Conservation (phyloP, 768 basidiomycete species). For the Butyriboletus loyo region DNA sequence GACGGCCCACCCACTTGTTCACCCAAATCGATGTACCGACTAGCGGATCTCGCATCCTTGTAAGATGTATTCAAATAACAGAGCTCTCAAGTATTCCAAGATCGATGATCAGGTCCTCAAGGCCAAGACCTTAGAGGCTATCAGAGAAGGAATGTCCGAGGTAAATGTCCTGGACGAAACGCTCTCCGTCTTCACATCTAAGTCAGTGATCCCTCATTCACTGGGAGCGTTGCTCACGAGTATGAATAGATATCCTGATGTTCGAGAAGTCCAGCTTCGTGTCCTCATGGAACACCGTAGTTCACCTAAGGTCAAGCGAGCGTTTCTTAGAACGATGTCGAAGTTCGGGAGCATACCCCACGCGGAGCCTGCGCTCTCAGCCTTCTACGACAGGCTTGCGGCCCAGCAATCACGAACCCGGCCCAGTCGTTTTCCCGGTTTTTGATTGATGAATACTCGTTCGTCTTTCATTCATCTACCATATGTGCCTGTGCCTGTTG, state of each 20-base stretch:
- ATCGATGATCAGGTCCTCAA: conserved; percentile 18
- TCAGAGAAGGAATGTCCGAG: conserved; percentile 12
- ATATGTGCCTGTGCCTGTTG: no score
- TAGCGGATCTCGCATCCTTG: conserved; percentile 27
- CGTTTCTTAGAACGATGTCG: conserved; percentile 8
- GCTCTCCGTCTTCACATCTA: conserved; percentile 28
- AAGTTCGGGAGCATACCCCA: conserved; percentile 5
- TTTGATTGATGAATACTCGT: no score
- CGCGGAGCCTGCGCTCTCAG: conserved; percentile 8
- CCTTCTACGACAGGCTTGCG: conserved; percentile 15
- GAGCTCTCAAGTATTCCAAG: neutral
- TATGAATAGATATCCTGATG: conserved; percentile 13
- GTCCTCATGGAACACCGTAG: conserved; percentile 6
- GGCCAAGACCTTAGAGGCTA: conserved; percentile 15
- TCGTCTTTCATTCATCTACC: no score
- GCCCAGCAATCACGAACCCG: neutral
- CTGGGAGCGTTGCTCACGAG: neutral
- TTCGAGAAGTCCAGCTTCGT: conserved; percentile 17
- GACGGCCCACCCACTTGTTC: conserved; percentile 23
- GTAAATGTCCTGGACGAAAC: conserved; percentile 24
- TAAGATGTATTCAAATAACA: neutral
- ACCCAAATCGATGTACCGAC: conserved; percentile 38
- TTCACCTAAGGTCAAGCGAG: conserved; percentile 13
- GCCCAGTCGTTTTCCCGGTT: no score
- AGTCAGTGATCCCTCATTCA: conserved; percentile 3